Evolutionary conservation across 2,329 filamentous ascomycete genomes (phyloP).

Genomic region (Mariannaea elegans): DNA sequence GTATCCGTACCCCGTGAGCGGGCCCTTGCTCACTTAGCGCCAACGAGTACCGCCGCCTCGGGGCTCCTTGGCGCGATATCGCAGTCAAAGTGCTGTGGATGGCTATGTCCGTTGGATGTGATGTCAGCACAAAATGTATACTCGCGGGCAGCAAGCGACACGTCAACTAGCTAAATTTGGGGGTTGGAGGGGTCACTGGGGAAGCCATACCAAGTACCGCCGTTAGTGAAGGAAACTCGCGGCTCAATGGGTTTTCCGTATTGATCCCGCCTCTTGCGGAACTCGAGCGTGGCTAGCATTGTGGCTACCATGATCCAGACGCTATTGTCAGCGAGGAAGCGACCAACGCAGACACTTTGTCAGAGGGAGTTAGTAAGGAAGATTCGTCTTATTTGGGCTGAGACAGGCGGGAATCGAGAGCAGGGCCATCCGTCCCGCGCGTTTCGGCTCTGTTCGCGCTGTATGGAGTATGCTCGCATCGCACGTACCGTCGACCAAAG

Average conservation of each 20-base stretch:
- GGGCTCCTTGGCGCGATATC: conserved; percentile 32
- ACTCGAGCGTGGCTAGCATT: conserved; percentile 43
- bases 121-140: conserved; percentile 8
- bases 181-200: conserved; percentile 3
- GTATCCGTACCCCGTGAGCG: not conserved
- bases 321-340: conserved; percentile 47
- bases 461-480: too few relatives aligned
- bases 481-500: conserved; percentile 43
- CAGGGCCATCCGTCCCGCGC: too few relatives aligned
- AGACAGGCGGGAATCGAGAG: too few relatives aligned
- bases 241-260: conserved; percentile 42
- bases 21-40: conserved; percentile 3
- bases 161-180: not conserved
- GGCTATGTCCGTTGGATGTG: conserved; percentile 29
- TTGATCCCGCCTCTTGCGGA: conserved; percentile 37
- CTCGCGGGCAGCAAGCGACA: not conserved
- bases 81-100: conserved; percentile 46
- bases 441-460: too few relatives aligned
- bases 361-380: not conserved
- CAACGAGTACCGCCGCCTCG: conserved; percentile 25
- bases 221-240: conserved; percentile 42
- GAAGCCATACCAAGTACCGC: conserved; percentile 41
- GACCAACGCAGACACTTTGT: conserved; percentile 43
- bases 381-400: too few relatives aligned
- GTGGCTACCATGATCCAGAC: conserved; percentile 49